A percentile compares a stretch with the other conserved stretches of the same genome.
Evolutionary conservation across 2,329 filamentous ascomycete species (phyloP).

Genomic region (Beauveria sp.): DNA sequence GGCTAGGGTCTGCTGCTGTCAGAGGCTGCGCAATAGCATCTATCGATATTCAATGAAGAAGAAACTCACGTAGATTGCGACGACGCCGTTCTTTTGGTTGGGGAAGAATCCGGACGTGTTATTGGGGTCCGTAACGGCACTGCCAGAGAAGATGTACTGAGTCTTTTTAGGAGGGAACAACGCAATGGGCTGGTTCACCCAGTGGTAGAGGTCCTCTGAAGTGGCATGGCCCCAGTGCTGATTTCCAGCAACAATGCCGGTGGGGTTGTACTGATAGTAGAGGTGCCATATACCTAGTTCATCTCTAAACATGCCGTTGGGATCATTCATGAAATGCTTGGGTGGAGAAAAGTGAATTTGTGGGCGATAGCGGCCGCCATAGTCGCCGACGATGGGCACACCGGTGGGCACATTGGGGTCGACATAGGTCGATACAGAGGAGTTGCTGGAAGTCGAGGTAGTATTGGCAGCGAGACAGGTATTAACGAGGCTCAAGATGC

Average conservation of each 20-base stretch:
- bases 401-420: constrained; percentile 17
- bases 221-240: constrained; percentile 64
- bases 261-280: constrained; percentile 53
- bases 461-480: constrained; percentile 1
- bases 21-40: constrained; percentile 22
- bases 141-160: constrained; percentile 44
- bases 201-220: constrained; percentile 53
- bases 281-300: constrained; percentile 51
- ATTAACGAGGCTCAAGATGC: constrained; percentile 6
- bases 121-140: constrained; percentile 50
- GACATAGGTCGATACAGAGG: constrained; percentile 1
- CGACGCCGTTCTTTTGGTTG: constrained; percentile 49
- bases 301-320: constrained; percentile 56
- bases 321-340: constrained; percentile 50
- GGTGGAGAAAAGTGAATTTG: constrained; percentile 51
- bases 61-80: constrained; percentile 37
- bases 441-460: background rate
- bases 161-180: constrained; percentile 40
- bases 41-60: constrained; percentile 13
- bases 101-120: constrained; percentile 62
- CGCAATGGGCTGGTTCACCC: constrained; percentile 57
- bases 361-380: constrained; percentile 31
- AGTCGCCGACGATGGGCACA: constrained; percentile 18
- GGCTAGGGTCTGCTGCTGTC: constrained; percentile 17
- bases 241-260: constrained; percentile 41